Evolutionary conservation across 306 rosid genomes (phyloP), one percentile per base, ranked within the genome.

Genomic region (Psophocarpus tetragonolobus): DNA sequence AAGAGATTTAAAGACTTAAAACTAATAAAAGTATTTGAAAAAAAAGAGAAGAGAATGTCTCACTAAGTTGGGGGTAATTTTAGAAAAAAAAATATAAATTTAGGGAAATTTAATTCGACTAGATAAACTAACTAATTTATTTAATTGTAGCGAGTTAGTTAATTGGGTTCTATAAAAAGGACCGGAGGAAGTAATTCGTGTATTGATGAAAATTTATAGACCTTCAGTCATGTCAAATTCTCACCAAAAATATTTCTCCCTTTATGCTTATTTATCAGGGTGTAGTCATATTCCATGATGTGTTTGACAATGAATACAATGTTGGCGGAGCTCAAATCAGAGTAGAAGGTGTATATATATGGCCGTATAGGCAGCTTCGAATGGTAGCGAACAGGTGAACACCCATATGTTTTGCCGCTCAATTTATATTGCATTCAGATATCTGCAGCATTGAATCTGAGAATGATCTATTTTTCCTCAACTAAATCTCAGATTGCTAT

Each of bases 341-440:
- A 85, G 90, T 95, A 71, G 99, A 95, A 89, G 99, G 99, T 87
- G 99, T 95, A 85, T 95, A 92, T 86, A 90, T 95, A 86, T 95
- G 99, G 99, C 99, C 99, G 20, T 95, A 92, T 83, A 86, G 97
- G 79, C 99, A 95, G 85, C 97, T 95, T 84, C 97, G 99, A 63
- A 84, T 95, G 95, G 92, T 95, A 39, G 99, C 97, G 68, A 90
- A 81, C 87, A 91, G 99, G 99, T 95, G 54, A 75, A 54, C 35
- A 47, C 3, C 53, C 24, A 26, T 63, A 13, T 4, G 10, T 38
- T 75, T 41, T 58, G 74, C 41, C 65, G 65, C 69, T 60, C 65
- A 64, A 53, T 73, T 63, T 81, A 50, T 71, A 26, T 24, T 54
- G 67, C 65, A 44, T 11, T 66, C 27, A 63, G 62, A 75, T 63